Conservation (phyloP, 2,329 filamentous ascomycete species). For the Parafenestella ontariensis region DNA sequence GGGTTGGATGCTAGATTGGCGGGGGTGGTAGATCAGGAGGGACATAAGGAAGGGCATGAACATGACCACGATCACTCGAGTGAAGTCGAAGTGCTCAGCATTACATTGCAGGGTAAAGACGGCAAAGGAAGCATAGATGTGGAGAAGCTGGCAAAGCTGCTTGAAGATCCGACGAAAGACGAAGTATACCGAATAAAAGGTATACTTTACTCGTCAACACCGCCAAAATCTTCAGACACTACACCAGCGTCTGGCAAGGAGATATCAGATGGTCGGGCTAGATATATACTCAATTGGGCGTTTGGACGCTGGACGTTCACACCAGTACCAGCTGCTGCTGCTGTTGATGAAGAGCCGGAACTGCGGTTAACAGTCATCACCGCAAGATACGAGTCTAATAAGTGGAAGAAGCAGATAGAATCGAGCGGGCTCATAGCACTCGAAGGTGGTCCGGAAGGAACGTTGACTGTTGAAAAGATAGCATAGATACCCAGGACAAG, state of each 20-base stretch:
- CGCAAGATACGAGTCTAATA: constrained; percentile 74
- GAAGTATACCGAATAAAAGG: constrained; percentile 96
- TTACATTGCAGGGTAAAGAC: constrained; percentile 64
- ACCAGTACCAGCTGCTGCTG: constrained; percentile 52
- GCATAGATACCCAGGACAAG: constrained; percentile 4
- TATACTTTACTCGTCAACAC: constrained; percentile 57
- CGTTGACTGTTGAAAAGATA: constrained; percentile 30
- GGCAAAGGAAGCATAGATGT: constrained; percentile 68
- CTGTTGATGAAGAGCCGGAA: constrained; percentile 58
- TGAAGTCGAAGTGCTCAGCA: constrained; percentile 89
- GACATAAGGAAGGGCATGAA: constrained; percentile 29
- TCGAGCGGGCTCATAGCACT: constrained; percentile 54
- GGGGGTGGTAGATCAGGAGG: constrained; percentile 53
- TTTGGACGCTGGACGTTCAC: constrained; percentile 97
- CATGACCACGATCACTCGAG: constrained; percentile 71
- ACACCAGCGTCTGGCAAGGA: constrained; percentile 45
- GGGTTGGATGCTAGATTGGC: constrained; percentile 86
- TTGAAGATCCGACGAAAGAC: constrained; percentile 82
- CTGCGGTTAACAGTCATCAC: constrained; percentile 79
- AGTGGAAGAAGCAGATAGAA: constrained; percentile 79
- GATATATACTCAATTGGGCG: constrained; percentile 97
- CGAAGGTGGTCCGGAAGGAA: constrained; percentile 26
- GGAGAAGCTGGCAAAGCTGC: constrained; percentile 60
- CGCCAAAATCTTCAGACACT: constrained; percentile 56
- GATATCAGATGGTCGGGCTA: constrained; percentile 47